A percentile compares a stretch with the other conserved stretches of the same genome.
Evolutionary conservation across 169 alveolate genomes (phyloP).

Genomic region (Babesia microti): DNA sequence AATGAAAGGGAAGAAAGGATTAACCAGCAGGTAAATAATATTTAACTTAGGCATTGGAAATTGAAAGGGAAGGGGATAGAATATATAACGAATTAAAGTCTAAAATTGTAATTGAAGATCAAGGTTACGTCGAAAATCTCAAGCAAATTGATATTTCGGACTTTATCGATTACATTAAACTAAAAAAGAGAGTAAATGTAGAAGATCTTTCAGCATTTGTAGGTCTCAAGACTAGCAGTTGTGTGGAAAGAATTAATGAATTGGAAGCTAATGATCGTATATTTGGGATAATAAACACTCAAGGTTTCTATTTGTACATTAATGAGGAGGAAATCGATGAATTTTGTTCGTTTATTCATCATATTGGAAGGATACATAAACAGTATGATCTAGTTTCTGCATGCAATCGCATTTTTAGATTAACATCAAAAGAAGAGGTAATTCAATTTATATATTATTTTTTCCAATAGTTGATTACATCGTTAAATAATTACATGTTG

Average conservation of each 20-base stretch:
- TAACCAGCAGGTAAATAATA: too few relatives aligned
- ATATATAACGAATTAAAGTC: constrained; percentile 19
- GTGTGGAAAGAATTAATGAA: constrained; percentile 18
- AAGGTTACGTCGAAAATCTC: constrained; percentile 14
- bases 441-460: too few relatives aligned
- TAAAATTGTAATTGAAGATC: constrained; percentile 30
- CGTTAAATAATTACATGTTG: not conserved
- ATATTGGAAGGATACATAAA: constrained; percentile 31
- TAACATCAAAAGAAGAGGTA: constrained; percentile 12
- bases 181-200: constrained; percentile 27
- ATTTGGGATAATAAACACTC: constrained; percentile 36
- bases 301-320: constrained; percentile 38
- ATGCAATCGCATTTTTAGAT: constrained; percentile 22
- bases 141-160: constrained; percentile 19
- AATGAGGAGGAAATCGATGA: constrained; percentile 30
- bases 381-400: constrained; percentile 8
- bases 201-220: constrained; percentile 32
- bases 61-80: constrained; percentile 30
- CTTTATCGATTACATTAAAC: constrained; percentile 17
- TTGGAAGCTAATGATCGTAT: constrained; percentile 30
- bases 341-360: constrained; percentile 8
- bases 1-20: too few relatives aligned
- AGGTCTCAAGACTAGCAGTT: constrained; percentile 8
- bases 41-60: constrained; percentile 20
- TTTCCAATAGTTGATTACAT: too few relatives aligned